Conservation (phyloP, 2,329 filamentous ascomycete genomes). For the Cytospora paraplurivora region DNA sequence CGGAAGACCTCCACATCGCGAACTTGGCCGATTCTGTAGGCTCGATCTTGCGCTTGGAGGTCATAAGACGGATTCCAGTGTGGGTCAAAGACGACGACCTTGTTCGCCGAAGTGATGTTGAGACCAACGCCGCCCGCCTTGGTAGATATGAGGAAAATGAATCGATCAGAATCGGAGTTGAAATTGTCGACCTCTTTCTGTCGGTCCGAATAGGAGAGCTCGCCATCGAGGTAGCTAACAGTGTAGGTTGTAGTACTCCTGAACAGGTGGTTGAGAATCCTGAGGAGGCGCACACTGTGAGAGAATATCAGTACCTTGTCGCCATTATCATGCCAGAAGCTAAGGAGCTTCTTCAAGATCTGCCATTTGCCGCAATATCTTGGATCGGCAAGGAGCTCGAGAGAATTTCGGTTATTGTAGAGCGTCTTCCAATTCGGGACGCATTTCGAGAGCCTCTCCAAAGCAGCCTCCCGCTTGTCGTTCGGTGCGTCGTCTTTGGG, state of each 20-base stretch:
- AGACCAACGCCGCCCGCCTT: constrained; percentile 90
- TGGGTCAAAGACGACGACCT: constrained; percentile 94
- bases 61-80: constrained; percentile 98
- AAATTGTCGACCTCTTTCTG: constrained; percentile 84
- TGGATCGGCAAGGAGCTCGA: constrained; percentile 79
- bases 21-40: constrained; percentile 91
- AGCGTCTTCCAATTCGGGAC: constrained; percentile 76
- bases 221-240: constrained; percentile 87
- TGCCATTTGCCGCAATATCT: constrained; percentile 98
- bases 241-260: constrained; percentile 82
- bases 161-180: constrained; percentile 83
- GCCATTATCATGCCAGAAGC: constrained; percentile 85
- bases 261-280: constrained; percentile 83
- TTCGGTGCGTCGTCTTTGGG: constrained; percentile 59
- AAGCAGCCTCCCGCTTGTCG: constrained; percentile 77
- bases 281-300: constrained; percentile 82
- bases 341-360: constrained; percentile 80
- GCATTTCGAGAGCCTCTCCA: constrained; percentile 72
- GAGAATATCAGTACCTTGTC: constrained; percentile 97
- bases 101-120: constrained; percentile 97
- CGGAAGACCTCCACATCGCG: constrained; percentile 95
- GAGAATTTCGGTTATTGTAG: constrained; percentile 74
- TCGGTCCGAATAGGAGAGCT: constrained; percentile 80
- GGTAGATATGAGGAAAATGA: constrained; percentile 95
- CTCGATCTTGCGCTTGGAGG: constrained; percentile 92